Evolutionary conservation across 495 filamentous ascomycete genomes (phyloP), one percentile per base, ranked within the genome.

Genomic region (Immersiella caudata): DNA sequence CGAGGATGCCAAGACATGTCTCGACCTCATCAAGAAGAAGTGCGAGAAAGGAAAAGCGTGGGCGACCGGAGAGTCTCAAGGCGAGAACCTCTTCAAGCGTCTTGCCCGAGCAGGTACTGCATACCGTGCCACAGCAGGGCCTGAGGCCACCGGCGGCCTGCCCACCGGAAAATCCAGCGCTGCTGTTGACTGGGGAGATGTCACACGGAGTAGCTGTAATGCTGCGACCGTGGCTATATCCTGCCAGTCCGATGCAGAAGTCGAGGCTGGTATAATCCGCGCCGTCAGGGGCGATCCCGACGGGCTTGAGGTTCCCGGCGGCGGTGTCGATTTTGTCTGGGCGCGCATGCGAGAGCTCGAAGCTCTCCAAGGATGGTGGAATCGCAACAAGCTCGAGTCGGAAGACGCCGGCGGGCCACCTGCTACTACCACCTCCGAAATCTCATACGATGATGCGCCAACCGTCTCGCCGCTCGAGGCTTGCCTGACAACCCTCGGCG

Each of bases 1-100:
- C 71, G 96, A 99, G 79, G 95, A 99, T 74, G 92, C 95, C 16
- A 87, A 83, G 54, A 93, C 95, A 2, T 94, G 91, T 64, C 86
- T 99, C 18, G 96, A 99, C 69, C 88, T 99, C 1, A 87, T 97
- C 11, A 97, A 94, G 74, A 88, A 91, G 75, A 99, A 99, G 76
- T 97, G 96, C 75, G 93, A 97, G 72, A 93, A 91, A 71, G 95
- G 96, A 50, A 88, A 88, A 57, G 78, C 79, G 35, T 99, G 93
- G 89, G 95, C 92, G 9, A 90, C 88, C 0, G 85, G 83, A 60
- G 93, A 94, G 24, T 80, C 85, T 6, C 88, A 85, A 50, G 87
- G 86, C 22, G 95, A 99, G 74, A 90, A 90, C 62, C 89, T 99
- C 46, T 98, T 97, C 83, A 92, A 89, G 69, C 87, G 96, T 2